Conservation (phyloP, 139 green algal species). For the Protoeuglena noctilucae region DNA sequence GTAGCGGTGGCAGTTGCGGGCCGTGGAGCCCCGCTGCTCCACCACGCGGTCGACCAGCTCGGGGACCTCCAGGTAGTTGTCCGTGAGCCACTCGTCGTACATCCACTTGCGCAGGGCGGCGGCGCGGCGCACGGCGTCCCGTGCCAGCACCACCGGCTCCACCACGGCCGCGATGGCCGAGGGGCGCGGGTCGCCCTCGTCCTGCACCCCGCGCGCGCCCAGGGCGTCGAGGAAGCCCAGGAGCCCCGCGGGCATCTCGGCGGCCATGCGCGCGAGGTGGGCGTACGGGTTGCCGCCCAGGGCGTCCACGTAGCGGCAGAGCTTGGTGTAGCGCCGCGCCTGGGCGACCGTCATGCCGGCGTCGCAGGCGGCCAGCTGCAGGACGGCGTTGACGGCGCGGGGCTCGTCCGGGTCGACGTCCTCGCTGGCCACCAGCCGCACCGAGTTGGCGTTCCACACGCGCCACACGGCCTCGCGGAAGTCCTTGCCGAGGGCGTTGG, state of each 20-base stretch:
- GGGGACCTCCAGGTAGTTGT: constrained; percentile 7
- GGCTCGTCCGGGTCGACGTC: constrained; percentile 4
- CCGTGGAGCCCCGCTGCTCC: constrained; percentile 5
- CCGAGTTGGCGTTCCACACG: constrained; percentile 8
- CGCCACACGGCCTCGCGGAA: constrained; percentile 12
- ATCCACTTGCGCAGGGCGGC: constrained; percentile 8
- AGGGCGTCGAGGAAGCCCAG: constrained; percentile 6
- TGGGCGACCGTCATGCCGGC: constrained; percentile 12
- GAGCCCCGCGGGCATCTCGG: constrained; percentile 8
- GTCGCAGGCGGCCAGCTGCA: constrained; percentile 15
- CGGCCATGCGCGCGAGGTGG: constrained; percentile 1
- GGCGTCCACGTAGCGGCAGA: constrained; percentile 14
- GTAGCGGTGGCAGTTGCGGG: constrained; percentile 6
- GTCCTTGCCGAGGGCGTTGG: constrained; percentile 10
- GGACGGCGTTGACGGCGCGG: constrained; percentile 8
- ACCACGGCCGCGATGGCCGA: constrained; percentile 4
- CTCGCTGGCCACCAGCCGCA: background rate
- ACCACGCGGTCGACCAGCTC: constrained; percentile 12
- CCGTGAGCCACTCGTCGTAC: constrained; percentile 13
- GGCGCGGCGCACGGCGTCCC: background rate
- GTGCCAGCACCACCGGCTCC: constrained; percentile 6
- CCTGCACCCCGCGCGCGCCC: background rate
- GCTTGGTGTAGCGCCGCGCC: constrained; percentile 10
- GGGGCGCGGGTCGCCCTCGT: constrained; percentile 13
- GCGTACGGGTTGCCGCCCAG: constrained; percentile 9